Percentiles rank a stretch among this genome's conserved stretches.
Evolutionary conservation across 306 rosid genomes (phyloP).

Genomic region (Begonia loranthoides): DNA sequence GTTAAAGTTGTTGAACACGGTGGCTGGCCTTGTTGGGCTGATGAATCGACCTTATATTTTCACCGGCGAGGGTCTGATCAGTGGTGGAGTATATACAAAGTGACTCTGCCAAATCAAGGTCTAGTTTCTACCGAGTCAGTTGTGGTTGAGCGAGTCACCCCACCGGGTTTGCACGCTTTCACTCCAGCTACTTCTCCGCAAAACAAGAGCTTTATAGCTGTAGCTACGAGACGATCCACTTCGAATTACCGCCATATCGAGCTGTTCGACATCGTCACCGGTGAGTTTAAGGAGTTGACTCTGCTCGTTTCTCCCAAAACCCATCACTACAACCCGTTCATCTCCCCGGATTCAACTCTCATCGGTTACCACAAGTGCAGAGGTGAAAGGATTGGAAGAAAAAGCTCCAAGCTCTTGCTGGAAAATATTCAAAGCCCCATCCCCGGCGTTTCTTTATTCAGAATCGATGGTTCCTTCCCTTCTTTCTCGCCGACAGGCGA

Average conservation of each 20-base stretch:
- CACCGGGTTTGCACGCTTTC: constrained; percentile 76
- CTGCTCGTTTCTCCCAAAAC: constrained; percentile 34
- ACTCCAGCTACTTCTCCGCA: constrained; percentile 71
- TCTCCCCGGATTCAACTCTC: constrained; percentile 45
- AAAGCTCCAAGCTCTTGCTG: constrained; percentile 19
- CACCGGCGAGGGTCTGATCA: constrained; percentile 60
- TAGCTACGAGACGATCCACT: constrained; percentile 59
- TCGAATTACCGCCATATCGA: constrained; percentile 67
- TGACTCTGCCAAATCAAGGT: constrained; percentile 30
- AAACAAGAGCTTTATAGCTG: constrained; percentile 57
- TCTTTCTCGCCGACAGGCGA: constrained; percentile 62
- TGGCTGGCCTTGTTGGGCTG: constrained; percentile 90
- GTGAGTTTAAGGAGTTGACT: constrained; percentile 60
- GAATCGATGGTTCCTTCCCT: constrained; percentile 58
- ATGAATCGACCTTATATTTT: constrained; percentile 61
- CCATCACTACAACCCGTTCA: constrained; percentile 81
- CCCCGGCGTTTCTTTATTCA: constrained; percentile 40
- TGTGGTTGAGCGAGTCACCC: constrained; percentile 52
- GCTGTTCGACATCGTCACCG: constrained; percentile 31
- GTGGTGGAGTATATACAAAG: constrained; percentile 83
- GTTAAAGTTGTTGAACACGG: constrained; percentile 61
- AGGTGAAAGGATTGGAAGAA: constrained; percentile 19
- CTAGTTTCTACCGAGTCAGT: constrained; percentile 28
- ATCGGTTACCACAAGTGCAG: constrained; percentile 87
- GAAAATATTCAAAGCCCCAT: constrained; percentile 48